Evolutionary conservation across 2,329 filamentous ascomycete species (phyloP).

Genomic region (Exophiala xenobiotica): DNA sequence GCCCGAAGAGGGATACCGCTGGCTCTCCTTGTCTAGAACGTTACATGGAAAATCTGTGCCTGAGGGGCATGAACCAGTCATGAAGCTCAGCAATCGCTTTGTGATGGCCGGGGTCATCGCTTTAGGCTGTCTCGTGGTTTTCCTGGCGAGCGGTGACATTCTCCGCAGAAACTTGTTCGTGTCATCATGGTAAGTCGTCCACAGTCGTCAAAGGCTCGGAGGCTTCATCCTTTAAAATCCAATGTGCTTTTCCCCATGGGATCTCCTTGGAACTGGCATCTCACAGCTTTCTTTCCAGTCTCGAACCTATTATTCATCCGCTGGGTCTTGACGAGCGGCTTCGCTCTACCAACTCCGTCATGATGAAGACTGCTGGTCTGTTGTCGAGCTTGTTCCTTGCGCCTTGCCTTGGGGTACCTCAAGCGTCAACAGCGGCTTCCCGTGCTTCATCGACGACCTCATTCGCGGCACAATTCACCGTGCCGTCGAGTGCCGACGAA

Average conservation of each 20-base stretch:
- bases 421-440: slow-evolving; percentile 17
- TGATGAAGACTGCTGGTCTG: slow-evolving; percentile 16
- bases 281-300: slow-evolving; percentile 1
- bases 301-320: slow-evolving; percentile 3
- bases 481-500: slow-evolving; percentile 47
- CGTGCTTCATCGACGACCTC: slow-evolving; percentile 9
- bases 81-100: not conserved
- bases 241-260: not conserved
- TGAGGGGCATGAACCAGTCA: not conserved
- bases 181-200: not conserved
- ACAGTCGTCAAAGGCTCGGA: not conserved
- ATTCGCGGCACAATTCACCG: slow-evolving; percentile 41
- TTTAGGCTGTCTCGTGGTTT: not conserved
- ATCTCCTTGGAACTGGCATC: not conserved
- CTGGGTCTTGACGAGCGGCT: not conserved
- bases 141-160: not conserved
- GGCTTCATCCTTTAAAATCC: not conserved
- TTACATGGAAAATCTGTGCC: not conserved
- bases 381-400: slow-evolving; percentile 16
- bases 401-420: slow-evolving; percentile 14
- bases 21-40: not conserved
- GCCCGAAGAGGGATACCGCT: not conserved
- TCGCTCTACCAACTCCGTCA: not conserved
- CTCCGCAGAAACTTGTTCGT: not conserved
- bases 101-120: not conserved